Conservation (phyloP, 2,329 filamentous ascomycete species). For the Lanzia echinophila region DNA sequence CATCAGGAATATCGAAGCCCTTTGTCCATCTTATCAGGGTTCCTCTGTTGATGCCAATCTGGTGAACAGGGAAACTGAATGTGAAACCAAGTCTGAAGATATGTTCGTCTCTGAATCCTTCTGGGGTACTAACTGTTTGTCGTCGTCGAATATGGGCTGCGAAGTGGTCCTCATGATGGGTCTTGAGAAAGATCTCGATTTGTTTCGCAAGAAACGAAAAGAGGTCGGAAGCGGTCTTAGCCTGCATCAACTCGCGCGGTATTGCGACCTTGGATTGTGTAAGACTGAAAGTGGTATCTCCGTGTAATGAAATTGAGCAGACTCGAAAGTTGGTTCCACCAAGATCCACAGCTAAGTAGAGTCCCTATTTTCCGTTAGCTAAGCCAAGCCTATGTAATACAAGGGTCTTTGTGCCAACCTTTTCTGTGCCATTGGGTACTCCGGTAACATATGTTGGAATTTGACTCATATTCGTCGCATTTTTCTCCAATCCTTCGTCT, state of each 20-base stretch:
- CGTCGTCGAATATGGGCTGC: constrained; percentile 60
- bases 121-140: constrained; percentile 50
- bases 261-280: constrained; percentile 91
- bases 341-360: constrained; percentile 96
- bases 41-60: constrained; percentile 91
- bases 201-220: constrained; percentile 91
- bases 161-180: constrained; percentile 85
- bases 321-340: constrained; percentile 98
- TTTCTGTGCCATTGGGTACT: constrained; percentile 95
- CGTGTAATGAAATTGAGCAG: constrained; percentile 88
- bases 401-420: constrained; percentile 48
- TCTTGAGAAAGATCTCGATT: constrained; percentile 79
- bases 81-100: constrained; percentile 97
- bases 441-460: constrained; percentile 96
- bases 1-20: constrained; percentile 94
- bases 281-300: constrained; percentile 90
- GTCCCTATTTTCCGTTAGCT: constrained; percentile 44
- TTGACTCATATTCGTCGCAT: constrained; percentile 80
- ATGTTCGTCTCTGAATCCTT: constrained; percentile 61
- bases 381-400: neutral
- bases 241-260: constrained; percentile 82
- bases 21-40: constrained; percentile 96
- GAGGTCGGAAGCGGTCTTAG: constrained; percentile 76
- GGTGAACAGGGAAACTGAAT: constrained; percentile 94
- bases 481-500: constrained; percentile 76